These are phyloP conservation scores for Penicillium ucsense DNA, from an alignment of 495 filamentous ascomycete genomes.

Conservation along the genomic window DNA sequence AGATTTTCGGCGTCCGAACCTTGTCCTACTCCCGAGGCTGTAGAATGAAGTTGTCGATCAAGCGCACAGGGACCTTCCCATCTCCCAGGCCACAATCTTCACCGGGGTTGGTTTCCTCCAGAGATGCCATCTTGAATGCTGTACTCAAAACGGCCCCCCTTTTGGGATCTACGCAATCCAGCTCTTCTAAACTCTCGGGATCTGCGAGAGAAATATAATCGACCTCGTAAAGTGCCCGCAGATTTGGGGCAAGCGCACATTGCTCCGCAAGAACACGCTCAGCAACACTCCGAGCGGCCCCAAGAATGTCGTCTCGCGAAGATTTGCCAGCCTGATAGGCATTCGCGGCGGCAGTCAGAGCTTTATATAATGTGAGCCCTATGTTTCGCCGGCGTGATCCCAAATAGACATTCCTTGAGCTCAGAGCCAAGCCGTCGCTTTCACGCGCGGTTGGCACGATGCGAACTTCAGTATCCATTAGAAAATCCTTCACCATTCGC, in stretches of 20 bases:
- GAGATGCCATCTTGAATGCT: conserved; percentile 78
- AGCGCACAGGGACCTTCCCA: conserved; percentile 61
- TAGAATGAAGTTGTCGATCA: conserved; percentile 92
- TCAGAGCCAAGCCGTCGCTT: conserved; percentile 80
- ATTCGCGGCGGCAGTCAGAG: conserved; percentile 60
- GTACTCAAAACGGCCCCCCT: conserved; percentile 79
- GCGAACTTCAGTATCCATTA: conserved; percentile 64
- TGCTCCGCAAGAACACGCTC: conserved; percentile 48
- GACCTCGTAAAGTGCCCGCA: conserved; percentile 65
- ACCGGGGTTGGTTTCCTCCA: conserved; percentile 54
- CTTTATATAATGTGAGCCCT: conserved; percentile 58
- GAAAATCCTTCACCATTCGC: conserved; percentile 80
- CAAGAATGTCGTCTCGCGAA: conserved; percentile 54
- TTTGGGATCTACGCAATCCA: conserved; percentile 53
- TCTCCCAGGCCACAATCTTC: conserved; percentile 65
- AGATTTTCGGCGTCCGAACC: too few species aligned
- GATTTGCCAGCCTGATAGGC: conserved; percentile 50
- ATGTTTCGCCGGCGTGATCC: conserved; percentile 61
- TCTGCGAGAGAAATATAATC: conserved; percentile 90
- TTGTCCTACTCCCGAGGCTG: conserved; percentile 24
- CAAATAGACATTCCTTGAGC: conserved; percentile 88
- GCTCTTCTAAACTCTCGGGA: conserved; percentile 66
- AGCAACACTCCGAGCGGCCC: conserved; percentile 49
- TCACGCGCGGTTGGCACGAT: conserved; percentile 71
- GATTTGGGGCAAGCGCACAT: conserved; percentile 44